Conservation (phyloP, 345 rosid genomes). For the Adansonia digitata region DNA sequence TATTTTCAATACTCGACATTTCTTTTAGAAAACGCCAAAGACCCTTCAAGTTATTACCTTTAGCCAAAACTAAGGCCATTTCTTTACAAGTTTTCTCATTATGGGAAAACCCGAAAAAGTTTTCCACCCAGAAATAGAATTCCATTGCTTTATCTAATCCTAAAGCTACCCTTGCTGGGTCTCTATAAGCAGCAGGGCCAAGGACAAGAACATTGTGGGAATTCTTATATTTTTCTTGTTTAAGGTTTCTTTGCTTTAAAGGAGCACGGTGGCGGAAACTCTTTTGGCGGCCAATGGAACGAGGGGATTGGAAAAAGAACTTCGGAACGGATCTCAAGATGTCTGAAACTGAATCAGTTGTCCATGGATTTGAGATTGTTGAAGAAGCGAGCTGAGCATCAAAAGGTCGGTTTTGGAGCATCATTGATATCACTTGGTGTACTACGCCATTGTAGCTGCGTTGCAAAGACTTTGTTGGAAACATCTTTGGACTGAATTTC, state of each 20-base stretch:
- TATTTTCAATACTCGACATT: conserved; percentile 36
- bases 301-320: conserved; percentile 65
- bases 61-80: conserved; percentile 64
- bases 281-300: conserved; percentile 71
- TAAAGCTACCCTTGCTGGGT: conserved; percentile 43
- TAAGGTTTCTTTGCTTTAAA: conserved; percentile 54
- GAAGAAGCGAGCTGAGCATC: conserved; percentile 49
- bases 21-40: conserved; percentile 72
- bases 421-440: conserved; percentile 41
- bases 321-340: conserved; percentile 61
- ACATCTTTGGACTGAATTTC: conserved; percentile 12
- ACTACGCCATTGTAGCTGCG: conserved; percentile 18
- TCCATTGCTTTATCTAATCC: conserved; percentile 62
- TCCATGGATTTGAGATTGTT: conserved; percentile 30
- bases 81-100: conserved; percentile 66
- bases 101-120: conserved; percentile 42
- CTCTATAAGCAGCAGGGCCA: conserved; percentile 74
- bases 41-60: conserved; percentile 45
- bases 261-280: conserved; percentile 73
- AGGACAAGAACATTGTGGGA: conserved; percentile 36
- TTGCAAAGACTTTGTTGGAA: conserved; percentile 16
- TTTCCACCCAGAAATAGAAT: conserved; percentile 62
- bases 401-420: conserved; percentile 60
- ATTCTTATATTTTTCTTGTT: conserved; percentile 33
- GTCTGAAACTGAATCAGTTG: conserved; percentile 45